These are phyloP conservation scores for Myochromella boudieri DNA, from an alignment of 768 basidiomycete genomes.

Conservation along the genomic window DNA sequence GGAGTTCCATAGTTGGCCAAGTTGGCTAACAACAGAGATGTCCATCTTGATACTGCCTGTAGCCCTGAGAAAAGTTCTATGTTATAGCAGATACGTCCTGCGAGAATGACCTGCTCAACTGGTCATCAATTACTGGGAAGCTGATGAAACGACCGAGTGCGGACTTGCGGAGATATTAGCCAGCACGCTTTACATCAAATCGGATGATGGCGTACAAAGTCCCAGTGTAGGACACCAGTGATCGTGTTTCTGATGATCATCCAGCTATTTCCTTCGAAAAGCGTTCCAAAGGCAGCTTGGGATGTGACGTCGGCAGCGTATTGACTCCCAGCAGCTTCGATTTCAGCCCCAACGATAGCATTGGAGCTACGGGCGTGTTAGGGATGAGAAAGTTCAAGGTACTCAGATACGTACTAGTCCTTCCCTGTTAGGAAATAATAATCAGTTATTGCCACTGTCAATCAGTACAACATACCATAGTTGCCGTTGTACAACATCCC, in stretches of 20 bases:
- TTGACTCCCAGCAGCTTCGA: conserved; percentile 57
- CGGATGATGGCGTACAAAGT: conserved; percentile 51
- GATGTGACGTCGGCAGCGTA: conserved; percentile 46
- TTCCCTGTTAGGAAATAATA: conserved; percentile 29
- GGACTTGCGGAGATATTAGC: conserved; percentile 19
- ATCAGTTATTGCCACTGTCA: conserved; percentile 9
- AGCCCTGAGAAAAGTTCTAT: conserved; percentile 49
- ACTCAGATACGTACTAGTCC: conserved; percentile 37
- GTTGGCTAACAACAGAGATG: conserved; percentile 32
- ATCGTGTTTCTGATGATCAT: conserved; percentile 54
- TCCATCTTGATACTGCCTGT: conserved; percentile 59
- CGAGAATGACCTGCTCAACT: conserved; percentile 41
- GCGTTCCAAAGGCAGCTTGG: conserved; percentile 39
- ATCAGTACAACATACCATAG: conserved; percentile 49
- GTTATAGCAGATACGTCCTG: neutral
- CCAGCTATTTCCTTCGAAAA: conserved; percentile 48
- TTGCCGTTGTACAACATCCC: conserved; percentile 74
- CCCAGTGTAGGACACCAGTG: conserved; percentile 67
- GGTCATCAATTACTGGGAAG: conserved; percentile 55
- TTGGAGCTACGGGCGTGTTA: conserved; percentile 41
- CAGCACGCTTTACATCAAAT: no score
- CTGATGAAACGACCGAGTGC: conserved; percentile 67
- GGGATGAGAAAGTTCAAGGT: neutral
- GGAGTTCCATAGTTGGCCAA: conserved; percentile 19
- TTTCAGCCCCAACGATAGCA: conserved; percentile 61